These are phyloP conservation scores for Cladosporium sp. DNA, from an alignment of 2,329 filamentous ascomycete genomes.

Conservation along the genomic window DNA sequence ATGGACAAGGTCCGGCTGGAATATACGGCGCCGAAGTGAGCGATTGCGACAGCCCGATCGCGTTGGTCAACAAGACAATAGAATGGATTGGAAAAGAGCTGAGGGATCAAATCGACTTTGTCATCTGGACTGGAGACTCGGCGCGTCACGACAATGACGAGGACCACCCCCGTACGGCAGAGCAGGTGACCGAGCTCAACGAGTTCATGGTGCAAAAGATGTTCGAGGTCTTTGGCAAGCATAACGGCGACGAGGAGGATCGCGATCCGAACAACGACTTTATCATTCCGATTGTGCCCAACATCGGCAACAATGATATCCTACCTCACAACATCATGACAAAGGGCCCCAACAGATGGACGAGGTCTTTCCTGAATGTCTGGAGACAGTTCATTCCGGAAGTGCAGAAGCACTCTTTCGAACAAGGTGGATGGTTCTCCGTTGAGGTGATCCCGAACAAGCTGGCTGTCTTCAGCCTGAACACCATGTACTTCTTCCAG, in stretches of 20 bases:
- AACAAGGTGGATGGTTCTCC: slow-evolving; percentile 91
- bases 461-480: slow-evolving; percentile 88
- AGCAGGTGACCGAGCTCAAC: slow-evolving; percentile 79
- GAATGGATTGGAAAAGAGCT: slow-evolving; percentile 68
- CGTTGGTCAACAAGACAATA: slow-evolving; percentile 84
- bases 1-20: slow-evolving; percentile 73
- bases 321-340: slow-evolving; percentile 93
- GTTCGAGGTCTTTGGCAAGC: slow-evolving; percentile 66
- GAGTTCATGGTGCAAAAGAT: slow-evolving; percentile 74
- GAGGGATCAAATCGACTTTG: slow-evolving; percentile 41
- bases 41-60: slow-evolving; percentile 81
- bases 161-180: slow-evolving; percentile 68
- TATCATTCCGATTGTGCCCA: slow-evolving; percentile 79
- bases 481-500: slow-evolving; percentile 87
- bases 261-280: slow-evolving; percentile 58
- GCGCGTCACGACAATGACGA: slow-evolving; percentile 44
- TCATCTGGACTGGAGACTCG: slow-evolving; percentile 43
- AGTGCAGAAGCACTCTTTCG: slow-evolving; percentile 85
- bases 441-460: slow-evolving; percentile 85
- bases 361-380: slow-evolving; percentile 71
- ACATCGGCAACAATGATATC: slow-evolving; percentile 95
- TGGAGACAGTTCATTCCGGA: slow-evolving; percentile 90
- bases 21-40: slow-evolving; percentile 81
- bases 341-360: slow-evolving; percentile 83
- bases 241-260: slow-evolving; percentile 50